Base-by-base conservation (phyloP, 2,329 filamentous ascomycete genomes). In the Phyllosticta citriasiana region DNA sequence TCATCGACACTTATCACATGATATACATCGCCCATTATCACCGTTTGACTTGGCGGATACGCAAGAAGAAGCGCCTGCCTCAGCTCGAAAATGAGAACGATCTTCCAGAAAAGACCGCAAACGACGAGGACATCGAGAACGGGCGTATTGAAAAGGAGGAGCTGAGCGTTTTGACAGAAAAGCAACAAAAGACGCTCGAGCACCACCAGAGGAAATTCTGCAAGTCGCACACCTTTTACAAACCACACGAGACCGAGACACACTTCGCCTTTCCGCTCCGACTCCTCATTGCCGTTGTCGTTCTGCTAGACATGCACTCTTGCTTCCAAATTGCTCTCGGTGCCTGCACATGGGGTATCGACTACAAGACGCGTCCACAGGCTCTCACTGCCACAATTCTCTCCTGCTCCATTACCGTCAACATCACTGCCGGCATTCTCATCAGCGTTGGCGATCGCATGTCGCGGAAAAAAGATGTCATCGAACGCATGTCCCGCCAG, bases 1-100 rank as follows among this genome's bases (percentile, higher is more conserved):
- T 81, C 2, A 79, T 91, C 8, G 89, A 93, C 69, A 92, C 89
- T 0, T 93, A 92, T 71, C 88, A 92, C 71, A 90, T 92, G 88
- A 80, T 84, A 30, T 91, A 83, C 72, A 86, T 92, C 62, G 84
- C 85, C 0, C 85, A 84, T 62, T 91, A 89, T 66, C 59, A 82
- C 59, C 77, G 78, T 52, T 65, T 83, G 33, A 87, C 84, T 2
- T 86, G 84, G 83, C 80, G 82, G 62, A 72, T 80, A 16, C 82
- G 86, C 30, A 78, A 82, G 59, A 81, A 84, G 69, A 77, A 81
- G 19, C 75, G 72, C 4, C 76, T 88, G 0, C 84, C 84, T 0
- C 74, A 82, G 3, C 74, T 88, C 8, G 79, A 79, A 53, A 82
- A 88, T 72, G 82, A 84, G 66, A 88, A 88, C 64, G 85, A 88